Evolutionary conservation across 495 filamentous ascomycete species (phyloP).

Genomic region (Penicillium egyptiacum): DNA sequence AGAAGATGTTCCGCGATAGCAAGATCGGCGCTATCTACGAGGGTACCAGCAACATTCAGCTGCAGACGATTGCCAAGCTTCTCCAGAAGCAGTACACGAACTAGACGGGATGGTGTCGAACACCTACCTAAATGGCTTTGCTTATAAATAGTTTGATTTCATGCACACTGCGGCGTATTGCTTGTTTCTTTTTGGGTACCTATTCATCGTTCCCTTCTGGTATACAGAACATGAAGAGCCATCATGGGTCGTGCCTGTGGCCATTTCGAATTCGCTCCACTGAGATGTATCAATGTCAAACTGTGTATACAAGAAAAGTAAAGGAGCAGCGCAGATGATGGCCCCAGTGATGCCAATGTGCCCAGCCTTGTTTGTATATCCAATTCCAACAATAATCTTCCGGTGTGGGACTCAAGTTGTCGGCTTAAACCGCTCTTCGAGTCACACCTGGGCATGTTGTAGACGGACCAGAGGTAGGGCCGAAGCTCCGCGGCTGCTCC

Average conservation of each 20-base stretch:
- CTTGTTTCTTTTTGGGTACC: not conserved
- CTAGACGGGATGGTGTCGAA: slow-evolving; percentile 12
- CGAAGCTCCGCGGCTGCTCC: not conserved
- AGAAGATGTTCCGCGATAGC: slow-evolving; percentile 97
- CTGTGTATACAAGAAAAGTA: not conserved
- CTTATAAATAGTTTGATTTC: slow-evolving; percentile 5
- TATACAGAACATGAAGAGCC: not conserved
- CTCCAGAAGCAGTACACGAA: slow-evolving; percentile 86
- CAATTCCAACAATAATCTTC: not conserved
- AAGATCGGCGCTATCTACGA: slow-evolving; percentile 99
- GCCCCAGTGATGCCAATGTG: not conserved
- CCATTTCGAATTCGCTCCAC: not conserved
- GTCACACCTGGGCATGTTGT: not conserved
- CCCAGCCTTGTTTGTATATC: not conserved
- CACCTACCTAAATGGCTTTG: not conserved
- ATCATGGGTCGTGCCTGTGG: not conserved
- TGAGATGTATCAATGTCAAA: not conserved
- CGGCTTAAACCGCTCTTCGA: too few species aligned
- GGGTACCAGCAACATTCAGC: slow-evolving; percentile 81
- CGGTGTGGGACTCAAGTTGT: not conserved
- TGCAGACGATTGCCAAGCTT: slow-evolving; percentile 91
- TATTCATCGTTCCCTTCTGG: not conserved
- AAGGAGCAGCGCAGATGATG: not conserved
- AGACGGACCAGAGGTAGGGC: not conserved
- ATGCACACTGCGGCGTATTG: slow-evolving; percentile 4